A percentile compares a stretch with the other conserved stretches of the same genome.
Evolutionary conservation across 139 green algal species (phyloP).

Genomic region (Pseudopediastrum boryanum): DNA sequence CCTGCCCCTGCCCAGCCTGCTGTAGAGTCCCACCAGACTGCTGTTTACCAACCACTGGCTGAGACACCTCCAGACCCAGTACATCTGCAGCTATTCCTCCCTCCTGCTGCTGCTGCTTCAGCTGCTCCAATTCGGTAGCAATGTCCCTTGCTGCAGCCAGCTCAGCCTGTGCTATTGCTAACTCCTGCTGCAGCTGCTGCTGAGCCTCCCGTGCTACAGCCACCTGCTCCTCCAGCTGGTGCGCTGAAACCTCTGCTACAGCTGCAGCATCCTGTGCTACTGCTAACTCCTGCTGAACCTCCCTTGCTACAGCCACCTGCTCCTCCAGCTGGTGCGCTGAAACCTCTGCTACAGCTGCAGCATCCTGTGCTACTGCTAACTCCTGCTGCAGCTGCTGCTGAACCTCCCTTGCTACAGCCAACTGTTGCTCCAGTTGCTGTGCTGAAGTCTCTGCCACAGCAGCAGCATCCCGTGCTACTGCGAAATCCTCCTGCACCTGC

Average conservation of each 20-base stretch:
- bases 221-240: not conserved
- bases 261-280: not conserved
- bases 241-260: not conserved
- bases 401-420: not conserved
- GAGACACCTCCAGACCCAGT: no score
- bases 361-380: not conserved
- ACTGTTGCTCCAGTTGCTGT: not conserved
- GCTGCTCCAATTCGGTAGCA: no score
- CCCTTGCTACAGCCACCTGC: no score
- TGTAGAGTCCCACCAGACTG: no score
- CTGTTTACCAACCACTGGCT: no score
- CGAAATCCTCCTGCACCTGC: no score
- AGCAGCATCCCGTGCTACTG: not conserved
- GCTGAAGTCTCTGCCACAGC: not conserved
- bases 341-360: no score
- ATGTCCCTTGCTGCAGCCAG: no score
- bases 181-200: not conserved
- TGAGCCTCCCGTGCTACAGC: not conserved
- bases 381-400: not conserved
- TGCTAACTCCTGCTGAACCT: no score
- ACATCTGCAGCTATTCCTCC: no score
- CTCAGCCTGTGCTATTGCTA: not conserved
- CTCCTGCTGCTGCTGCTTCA: constrained; percentile 1
- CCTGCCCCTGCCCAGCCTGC: no score
- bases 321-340: no score